These are phyloP conservation scores for Arthrobotrys sinensis DNA, from an alignment of 2,329 filamentous ascomycete genomes.

Conservation along the genomic window DNA sequence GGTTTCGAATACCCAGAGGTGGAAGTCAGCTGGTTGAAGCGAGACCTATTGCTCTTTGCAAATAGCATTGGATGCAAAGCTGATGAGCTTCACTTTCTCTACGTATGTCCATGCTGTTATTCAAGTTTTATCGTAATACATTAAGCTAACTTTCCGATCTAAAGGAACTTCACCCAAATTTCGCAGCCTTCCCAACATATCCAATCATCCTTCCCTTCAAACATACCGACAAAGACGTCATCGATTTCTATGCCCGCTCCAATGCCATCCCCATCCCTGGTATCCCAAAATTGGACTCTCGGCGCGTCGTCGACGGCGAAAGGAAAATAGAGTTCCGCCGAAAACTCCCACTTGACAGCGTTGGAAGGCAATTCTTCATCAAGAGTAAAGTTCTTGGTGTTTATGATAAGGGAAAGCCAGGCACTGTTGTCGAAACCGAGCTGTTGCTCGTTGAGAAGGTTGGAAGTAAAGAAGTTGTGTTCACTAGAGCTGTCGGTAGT, in stretches of 20 bases:
- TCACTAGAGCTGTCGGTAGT: slow-evolving; percentile 78
- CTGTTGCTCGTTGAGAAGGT: slow-evolving; percentile 80
- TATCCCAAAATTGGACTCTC: slow-evolving; percentile 82
- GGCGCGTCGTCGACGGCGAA: slow-evolving; percentile 85
- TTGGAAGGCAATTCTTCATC: slow-evolving; percentile 81
- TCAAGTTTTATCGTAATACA: background rate
- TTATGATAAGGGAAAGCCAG: slow-evolving; percentile 89
- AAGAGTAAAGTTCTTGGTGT: slow-evolving; percentile 84
- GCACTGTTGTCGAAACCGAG: slow-evolving; percentile 85
- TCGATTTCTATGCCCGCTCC: slow-evolving; percentile 83
- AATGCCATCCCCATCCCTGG: slow-evolving; percentile 78
- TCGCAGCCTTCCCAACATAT: slow-evolving; percentile 91
- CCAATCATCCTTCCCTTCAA: slow-evolving; percentile 88
- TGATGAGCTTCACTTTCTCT: slow-evolving; percentile 95
- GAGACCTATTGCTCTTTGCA: slow-evolving; percentile 90
- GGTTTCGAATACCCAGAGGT: slow-evolving; percentile 83
- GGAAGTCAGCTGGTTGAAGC: slow-evolving; percentile 87
- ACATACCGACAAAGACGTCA: slow-evolving; percentile 79
- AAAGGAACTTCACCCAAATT: slow-evolving; percentile 88
- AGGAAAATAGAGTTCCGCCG: slow-evolving; percentile 83
- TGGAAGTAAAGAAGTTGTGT: slow-evolving; percentile 76
- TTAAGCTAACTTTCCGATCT: slow-evolving; percentile 17
- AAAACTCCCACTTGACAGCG: slow-evolving; percentile 80
- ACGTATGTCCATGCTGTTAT: slow-evolving; percentile 72
- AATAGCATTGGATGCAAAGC: slow-evolving; percentile 86